phyloP scores from a whole-genome alignment of 2,329 filamentous ascomycete genomes.

The Akanthomyces uredinophilus region DNA sequence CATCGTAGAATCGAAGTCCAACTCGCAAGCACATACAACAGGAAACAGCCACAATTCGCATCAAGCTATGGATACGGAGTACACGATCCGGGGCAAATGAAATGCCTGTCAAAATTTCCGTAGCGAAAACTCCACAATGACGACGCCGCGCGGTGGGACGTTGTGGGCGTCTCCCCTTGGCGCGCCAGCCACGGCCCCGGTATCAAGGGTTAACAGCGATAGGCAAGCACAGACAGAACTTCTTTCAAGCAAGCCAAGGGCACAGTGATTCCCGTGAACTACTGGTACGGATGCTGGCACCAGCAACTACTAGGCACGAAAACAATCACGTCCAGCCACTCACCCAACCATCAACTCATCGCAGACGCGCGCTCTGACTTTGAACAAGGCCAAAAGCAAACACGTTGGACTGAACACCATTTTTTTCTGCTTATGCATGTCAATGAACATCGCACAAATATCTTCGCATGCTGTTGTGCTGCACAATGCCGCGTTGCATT shows the following conservation, averaged over 20 bases:
- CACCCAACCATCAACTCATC: neutral
- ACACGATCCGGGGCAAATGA: conserved; percentile 8
- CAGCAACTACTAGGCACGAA: neutral
- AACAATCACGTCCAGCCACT: neutral
- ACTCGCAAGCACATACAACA: neutral
- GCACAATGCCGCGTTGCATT: neutral
- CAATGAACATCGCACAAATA: neutral
- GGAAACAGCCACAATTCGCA: neutral
- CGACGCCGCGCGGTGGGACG: conserved; percentile 3
- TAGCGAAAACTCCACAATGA: conserved; percentile 9
- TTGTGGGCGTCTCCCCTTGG: neutral
- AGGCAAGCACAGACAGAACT: neutral
- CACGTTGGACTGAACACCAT: neutral
- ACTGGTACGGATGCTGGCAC: neutral
- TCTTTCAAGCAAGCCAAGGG: no score
- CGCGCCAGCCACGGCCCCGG: neutral
- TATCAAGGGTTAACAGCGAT: neutral
- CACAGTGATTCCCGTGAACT: no score
- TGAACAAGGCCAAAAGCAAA: neutral
- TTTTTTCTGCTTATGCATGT: neutral
- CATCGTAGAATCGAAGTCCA: neutral
- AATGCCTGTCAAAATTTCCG: neutral
- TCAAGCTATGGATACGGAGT: no score
- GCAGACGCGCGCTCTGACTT: neutral
- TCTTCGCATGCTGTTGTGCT: neutral